Evolutionary conservation across 139 green algal genomes (phyloP).

Genomic region (Tetraselmis chui): DNA sequence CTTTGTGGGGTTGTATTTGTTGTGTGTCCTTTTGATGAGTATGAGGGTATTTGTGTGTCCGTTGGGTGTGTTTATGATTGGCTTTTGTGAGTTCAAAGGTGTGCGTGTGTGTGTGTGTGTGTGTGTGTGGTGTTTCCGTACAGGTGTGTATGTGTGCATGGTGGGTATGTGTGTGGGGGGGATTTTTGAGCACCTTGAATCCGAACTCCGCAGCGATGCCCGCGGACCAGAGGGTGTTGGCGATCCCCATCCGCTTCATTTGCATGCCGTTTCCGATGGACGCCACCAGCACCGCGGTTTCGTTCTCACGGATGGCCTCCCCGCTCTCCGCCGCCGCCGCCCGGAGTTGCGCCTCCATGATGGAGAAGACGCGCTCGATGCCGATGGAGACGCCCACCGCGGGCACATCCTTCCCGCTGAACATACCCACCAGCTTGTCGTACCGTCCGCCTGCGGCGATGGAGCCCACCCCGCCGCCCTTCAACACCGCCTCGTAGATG

Average conservation of each 20-base stretch:
- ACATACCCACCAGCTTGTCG: constrained; percentile 96
- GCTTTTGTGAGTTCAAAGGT: no score
- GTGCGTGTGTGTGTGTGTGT: no score
- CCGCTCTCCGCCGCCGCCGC: constrained; percentile 28
- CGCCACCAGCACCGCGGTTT: constrained; percentile 79
- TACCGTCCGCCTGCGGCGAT: constrained; percentile 89
- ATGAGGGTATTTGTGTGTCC: no score
- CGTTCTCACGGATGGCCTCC: constrained; percentile 53
- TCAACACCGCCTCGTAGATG: constrained; percentile 93
- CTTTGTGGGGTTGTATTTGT: no score
- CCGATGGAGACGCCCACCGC: constrained; percentile 89
- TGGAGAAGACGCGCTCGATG: constrained; percentile 91
- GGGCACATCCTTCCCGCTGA: constrained; percentile 89
- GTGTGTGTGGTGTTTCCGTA: no score
- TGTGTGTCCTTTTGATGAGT: no score
- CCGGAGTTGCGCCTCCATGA: constrained; percentile 75
- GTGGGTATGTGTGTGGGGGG: no score
- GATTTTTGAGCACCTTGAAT: no score
- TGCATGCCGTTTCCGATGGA: constrained; percentile 65
- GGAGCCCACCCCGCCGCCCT: constrained; percentile 73
- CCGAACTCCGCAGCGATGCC: constrained; percentile 88
- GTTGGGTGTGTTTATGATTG: no score
- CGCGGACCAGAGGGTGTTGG: constrained; percentile 64
- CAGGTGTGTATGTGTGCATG: no score
- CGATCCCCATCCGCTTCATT: constrained; percentile 72